phyloP scores from a whole-genome alignment of 148 eudicot genomes.

The Chenopodium suecicum region DNA sequence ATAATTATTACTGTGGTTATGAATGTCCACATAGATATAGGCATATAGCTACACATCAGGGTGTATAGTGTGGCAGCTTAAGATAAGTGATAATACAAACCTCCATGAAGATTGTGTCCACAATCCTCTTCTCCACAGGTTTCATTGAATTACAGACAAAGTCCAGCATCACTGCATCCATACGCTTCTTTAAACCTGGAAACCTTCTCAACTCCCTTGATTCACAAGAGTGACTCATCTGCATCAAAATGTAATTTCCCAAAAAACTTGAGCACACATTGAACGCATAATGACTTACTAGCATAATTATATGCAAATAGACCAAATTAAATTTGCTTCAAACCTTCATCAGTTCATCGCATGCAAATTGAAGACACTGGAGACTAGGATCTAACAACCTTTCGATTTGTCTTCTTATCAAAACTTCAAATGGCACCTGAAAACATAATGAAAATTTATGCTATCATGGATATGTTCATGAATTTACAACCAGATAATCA shows the following conservation, averaged over 20 bases:
- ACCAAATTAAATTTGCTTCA: not conserved
- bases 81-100: not conserved
- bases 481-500: too few relatives aligned
- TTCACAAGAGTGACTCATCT: conserved; percentile 20
- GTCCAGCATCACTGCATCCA: not conserved
- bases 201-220: conserved; percentile 15
- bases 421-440: conserved; percentile 35
- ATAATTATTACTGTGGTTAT: too few relatives aligned
- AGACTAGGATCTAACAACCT: conserved; percentile 24
- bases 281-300: too few relatives aligned
- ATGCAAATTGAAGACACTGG: conserved; percentile 20
- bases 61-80: too few relatives aligned
- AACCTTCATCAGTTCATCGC: conserved; percentile 19
- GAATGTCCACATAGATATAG: too few relatives aligned
- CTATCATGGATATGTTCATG: too few relatives aligned
- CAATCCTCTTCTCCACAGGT: conserved; percentile 21
- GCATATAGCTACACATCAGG: too few relatives aligned
- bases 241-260: not conserved
- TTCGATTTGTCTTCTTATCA: conserved; percentile 24
- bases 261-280: not conserved
- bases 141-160: conserved; percentile 14
- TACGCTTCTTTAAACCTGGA: conserved; percentile 3
- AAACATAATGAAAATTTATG: not conserved
- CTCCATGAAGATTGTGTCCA: conserved; percentile 21
- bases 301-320: not conserved